Base-by-base conservation (phyloP, 768 basidiomycete species). In the Roridomyces roridus region DNA sequence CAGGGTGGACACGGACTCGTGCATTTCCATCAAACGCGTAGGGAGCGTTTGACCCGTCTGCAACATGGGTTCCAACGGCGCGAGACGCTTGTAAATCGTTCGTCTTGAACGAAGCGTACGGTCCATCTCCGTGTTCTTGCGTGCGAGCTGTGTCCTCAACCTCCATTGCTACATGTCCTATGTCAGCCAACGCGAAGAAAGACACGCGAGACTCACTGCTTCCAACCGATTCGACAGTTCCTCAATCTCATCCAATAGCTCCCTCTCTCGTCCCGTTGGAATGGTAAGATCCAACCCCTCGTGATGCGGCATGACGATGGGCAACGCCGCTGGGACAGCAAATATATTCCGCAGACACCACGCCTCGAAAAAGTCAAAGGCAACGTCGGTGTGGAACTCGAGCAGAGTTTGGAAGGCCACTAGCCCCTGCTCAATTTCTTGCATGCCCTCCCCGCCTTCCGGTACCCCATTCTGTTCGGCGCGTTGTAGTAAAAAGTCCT, bases 291-390 rank as follows among this genome's bases (percentile, higher is more conserved):
- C 83, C 26, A 94, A 73, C 0, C 84, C 83, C 47, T 80, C 80
- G 53, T 96, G 94, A 66, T 92, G 91, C 3, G 89, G 89, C 5
- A 87, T 79, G 14, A 93, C 85, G 28, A 93, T 74, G 0, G 87
- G 87, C 29, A 92, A 65, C 57, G 87, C 85, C 3, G 82, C 77
- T 0, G 87, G 84, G 15, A 94, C 80, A 47, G 86, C 83, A 65
- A 96, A 96, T 53, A 94, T 89, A 72, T 96, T 97, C 37, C 93
- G 78, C 66, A 94, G 70, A 11, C 86, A 87, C 94, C 94, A 96
- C 0, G 87, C 88, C 72, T 94, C 94, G 65, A 97, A 92, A 67
- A 89, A 91, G 70, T 97, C 94, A 57, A 96, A 92, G 0, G 94
- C 94, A 41, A 92, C 82, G 67, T 97, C 94, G 40, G 91, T 88